These are phyloP conservation scores for Lepidium sativum DNA, from an alignment of 345 rosid genomes.

Conservation along the genomic window DNA sequence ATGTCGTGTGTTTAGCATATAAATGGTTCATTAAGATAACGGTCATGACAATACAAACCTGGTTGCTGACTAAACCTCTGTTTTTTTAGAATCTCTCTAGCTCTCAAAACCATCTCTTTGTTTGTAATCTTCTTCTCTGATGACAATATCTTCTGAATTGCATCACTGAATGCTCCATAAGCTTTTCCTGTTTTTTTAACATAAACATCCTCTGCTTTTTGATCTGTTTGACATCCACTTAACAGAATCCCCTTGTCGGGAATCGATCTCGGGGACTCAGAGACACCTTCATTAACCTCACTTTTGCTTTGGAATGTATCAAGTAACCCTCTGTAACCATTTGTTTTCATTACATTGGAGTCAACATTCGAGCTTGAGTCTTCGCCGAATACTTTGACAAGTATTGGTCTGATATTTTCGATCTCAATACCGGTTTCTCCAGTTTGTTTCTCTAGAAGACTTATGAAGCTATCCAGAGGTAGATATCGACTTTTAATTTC, in stretches of 20 bases:
- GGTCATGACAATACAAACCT: conserved; percentile 44
- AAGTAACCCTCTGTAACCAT: background rate
- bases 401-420: conserved; percentile 4
- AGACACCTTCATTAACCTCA: background rate
- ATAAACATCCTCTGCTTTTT: conserved; percentile 22
- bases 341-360: too few species aligned
- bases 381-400: conserved; percentile 9
- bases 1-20: conserved; percentile 24
- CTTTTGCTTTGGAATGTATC: background rate
- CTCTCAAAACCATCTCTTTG: conserved; percentile 25
- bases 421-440: background rate
- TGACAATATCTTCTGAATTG: conserved; percentile 28
- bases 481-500: conserved; percentile 3
- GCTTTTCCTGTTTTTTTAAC: conserved; percentile 13
- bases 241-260: conserved; percentile 10
- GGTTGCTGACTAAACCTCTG: conserved; percentile 43
- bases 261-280: conserved; percentile 1
- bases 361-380: conserved; percentile 4
- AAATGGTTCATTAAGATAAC: conserved; percentile 29
- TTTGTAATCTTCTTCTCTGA: background rate
- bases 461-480: conserved; percentile 1
- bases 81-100: conserved; percentile 37
- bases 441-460: conserved; percentile 18
- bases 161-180: conserved; percentile 24
- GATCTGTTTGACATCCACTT: conserved; percentile 27